A percentile compares a stretch with the other conserved stretches of the same genome.
Evolutionary conservation across 2,329 filamentous ascomycete species (phyloP).

Genomic region (Aureobasidium lini): DNA sequence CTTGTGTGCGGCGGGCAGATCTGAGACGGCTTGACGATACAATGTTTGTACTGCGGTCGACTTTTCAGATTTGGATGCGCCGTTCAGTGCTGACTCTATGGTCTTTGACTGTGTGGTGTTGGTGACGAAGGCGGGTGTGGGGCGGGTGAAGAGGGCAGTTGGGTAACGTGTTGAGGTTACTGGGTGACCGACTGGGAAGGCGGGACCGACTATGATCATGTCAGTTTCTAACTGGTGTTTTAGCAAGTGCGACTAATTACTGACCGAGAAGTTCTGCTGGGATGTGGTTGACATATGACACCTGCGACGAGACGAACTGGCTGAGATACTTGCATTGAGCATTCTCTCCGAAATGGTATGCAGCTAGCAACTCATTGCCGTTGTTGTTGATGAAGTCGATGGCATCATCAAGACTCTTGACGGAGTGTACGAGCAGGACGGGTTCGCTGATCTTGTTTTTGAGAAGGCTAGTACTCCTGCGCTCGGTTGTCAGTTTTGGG

Average conservation of each 20-base stretch:
- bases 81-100: constrained; percentile 12
- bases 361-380: constrained; percentile 33
- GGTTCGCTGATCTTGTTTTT: constrained; percentile 34
- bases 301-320: constrained; percentile 46
- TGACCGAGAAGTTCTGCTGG: constrained; percentile 45
- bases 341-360: constrained; percentile 47
- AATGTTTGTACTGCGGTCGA: constrained; percentile 17
- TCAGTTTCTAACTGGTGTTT: background rate
- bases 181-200: constrained; percentile 27
- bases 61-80: constrained; percentile 8
- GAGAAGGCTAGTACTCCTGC: constrained; percentile 15
- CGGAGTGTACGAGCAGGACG: constrained; percentile 39
- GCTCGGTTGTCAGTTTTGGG: background rate
- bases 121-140: constrained; percentile 35
- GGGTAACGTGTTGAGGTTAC: constrained; percentile 33
- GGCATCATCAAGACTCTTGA: constrained; percentile 48
- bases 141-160: constrained; percentile 36
- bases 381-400: constrained; percentile 39
- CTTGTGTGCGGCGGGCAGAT: constrained; percentile 25
- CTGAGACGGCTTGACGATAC: constrained; percentile 17
- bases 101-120: constrained; percentile 8
- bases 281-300: constrained; percentile 51
- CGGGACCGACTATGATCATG: constrained; percentile 28
- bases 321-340: constrained; percentile 51
- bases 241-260: constrained; percentile 7